Evolutionary conservation across 1,139 yeast genomes (phyloP), one percentile per base, ranked within the genome.

Genomic region (Pichia sp.): DNA sequence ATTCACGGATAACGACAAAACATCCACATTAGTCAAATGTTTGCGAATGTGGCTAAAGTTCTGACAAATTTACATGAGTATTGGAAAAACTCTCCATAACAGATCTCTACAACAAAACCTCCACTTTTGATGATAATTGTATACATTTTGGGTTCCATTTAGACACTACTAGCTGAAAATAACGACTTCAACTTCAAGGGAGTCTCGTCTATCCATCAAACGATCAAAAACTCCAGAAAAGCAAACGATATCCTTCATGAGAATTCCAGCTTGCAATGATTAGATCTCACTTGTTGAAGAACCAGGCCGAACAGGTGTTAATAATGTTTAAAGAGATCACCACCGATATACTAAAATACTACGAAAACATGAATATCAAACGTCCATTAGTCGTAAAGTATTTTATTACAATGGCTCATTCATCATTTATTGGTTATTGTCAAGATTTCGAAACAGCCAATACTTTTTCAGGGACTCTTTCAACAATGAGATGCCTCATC

Each of bases 361-460:
- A 51, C 38, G 44, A 45, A 9, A 45, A 42, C 7, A 48, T 50
- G 28, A 50, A 49, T 8, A 31, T 41, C 11, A 39, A 38, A 3
- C 58, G 59, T 26, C 53, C 61, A 11, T 47, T 52, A n/a, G 54
- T 52, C 4, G 52, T 56, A n/a, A 53, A 49, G 38, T 70, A 75
- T 44, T 72, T 77, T 45, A 61, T 78, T 57, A 69, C 75, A 37
- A 84, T 81, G 58, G 79, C 84, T 44, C 95, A 85, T 64, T 72
- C 83, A 52, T 73, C 84, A 4, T 87, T 88, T 57, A 79, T 88
- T 57, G 95, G 95, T 42, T 80, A 79, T 52, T 84, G 92, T 62
- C 75, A 77, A 52, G 94, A 87, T 56, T 68, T 80, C 44, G 71
- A 72, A 35, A 79, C 87, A 41, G 86, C 95, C 3, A 75, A 75